Base-by-base conservation (phyloP, 306 rosid species). In the Leucaena leucocephala region DNA sequence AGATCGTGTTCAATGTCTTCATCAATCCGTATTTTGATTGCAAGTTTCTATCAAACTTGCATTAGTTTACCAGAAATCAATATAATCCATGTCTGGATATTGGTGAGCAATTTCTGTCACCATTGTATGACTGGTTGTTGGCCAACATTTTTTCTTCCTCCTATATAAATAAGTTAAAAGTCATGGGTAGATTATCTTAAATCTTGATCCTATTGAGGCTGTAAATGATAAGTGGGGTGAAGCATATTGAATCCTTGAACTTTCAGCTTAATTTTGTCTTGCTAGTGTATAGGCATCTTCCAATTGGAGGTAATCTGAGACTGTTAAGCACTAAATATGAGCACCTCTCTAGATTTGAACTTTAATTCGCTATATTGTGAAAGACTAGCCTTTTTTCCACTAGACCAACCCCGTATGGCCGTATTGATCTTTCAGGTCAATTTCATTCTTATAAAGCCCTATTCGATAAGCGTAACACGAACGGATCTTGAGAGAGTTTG, bases 241-340 rank as follows among this genome's bases (percentile, higher is more conserved):
- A 73, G 44, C 17, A 81, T 55, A 40, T 40, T 19, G 38, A 13
- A 74, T 73, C 59, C 4, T 22, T 81, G 67, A 55, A 72, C 75
- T 68, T n/a, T 74, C 72, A n/a, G 63, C 75, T 71, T 69, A 38
- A 36, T 27, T 27, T 27, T 27, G n/a, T 27, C 27, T 27, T 27
- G 27, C 27, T 27, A 27, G 27, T 27, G 27, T 27, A 27, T 27
- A 27, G 27, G 27, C 27, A 27, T 27, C 27, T 1, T 27, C 27
- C 1, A 27, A 27, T 27, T 27, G 27, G 27, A 27, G 27, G 1
- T 1, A 27, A 27, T 27, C 27, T 1, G 27, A 27, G 1, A 27
- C 27, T 27, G 1, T 27, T 1, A 27, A 27, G 1, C 1, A 27
- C 27, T 27, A 27, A 27, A 27, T 27, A 27, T 27, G 27, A 27